A percentile compares a stretch with the other conserved stretches of the same genome.
These are phyloP conservation scores for Erysimum cheiri DNA, from an alignment of 441 rosid genomes.

Conservation along the genomic window DNA sequence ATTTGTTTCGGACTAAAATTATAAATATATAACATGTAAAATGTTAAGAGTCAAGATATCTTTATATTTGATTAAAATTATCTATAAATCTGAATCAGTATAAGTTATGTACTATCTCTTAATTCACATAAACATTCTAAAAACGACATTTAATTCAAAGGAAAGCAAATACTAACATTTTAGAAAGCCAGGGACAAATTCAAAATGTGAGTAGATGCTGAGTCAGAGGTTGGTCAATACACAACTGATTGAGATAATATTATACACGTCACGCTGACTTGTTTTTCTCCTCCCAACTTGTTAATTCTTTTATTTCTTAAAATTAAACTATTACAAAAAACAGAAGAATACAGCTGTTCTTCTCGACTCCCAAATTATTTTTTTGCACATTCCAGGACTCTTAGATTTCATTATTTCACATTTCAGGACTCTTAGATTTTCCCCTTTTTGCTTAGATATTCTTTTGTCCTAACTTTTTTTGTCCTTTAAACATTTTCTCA, in stretches of 20 bases:
- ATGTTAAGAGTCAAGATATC: background rate
- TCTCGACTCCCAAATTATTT: background rate
- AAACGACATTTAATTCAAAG: background rate
- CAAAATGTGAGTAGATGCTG: constrained; percentile 38
- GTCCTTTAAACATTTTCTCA: background rate
- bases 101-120: background rate
- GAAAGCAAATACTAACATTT: background rate
- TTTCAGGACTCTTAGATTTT: constrained; percentile 38
- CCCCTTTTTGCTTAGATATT: constrained; percentile 15
- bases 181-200: background rate
- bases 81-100: background rate
- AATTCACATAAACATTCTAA: background rate
- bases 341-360: constrained; percentile 39
- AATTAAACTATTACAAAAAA: constrained; percentile 23
- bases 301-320: background rate
- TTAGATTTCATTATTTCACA: constrained; percentile 15
- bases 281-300: constrained; percentile 39
- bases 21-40: background rate
- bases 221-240: constrained; percentile 42
- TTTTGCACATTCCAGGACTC: constrained; percentile 42
- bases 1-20: background rate
- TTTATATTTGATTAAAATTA: background rate
- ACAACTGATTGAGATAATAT: constrained; percentile 37
- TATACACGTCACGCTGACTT: constrained; percentile 45
- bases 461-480: background rate